phyloP scores from a whole-genome alignment of 2,329 filamentous ascomycete genomes.

The Arthrobotrys sinensis region DNA sequence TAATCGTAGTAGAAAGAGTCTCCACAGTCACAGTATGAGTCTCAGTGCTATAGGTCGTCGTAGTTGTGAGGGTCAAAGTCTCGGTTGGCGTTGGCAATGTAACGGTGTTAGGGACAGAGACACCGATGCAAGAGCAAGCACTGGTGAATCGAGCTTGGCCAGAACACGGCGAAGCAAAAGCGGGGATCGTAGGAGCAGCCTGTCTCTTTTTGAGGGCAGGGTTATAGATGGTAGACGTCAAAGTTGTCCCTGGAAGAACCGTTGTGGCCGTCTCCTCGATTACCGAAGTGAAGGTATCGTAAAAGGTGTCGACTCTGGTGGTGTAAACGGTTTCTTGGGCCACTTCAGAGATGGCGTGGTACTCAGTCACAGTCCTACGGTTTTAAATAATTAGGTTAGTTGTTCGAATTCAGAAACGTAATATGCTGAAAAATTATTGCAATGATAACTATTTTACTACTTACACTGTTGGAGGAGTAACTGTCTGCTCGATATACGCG shows the following conservation, averaged over 20 bases:
- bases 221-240: conserved; percentile 3
- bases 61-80: conserved; percentile 3
- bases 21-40: not conserved
- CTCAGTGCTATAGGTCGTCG: conserved; percentile 17
- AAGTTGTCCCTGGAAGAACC: not conserved
- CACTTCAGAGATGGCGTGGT: not conserved
- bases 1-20: conserved; percentile 6
- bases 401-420: too few relatives aligned
- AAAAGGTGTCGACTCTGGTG: conserved; percentile 6
- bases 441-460: not conserved
- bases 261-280: conserved; percentile 3
- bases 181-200: conserved; percentile 48
- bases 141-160: conserved; percentile 62
- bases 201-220: conserved; percentile 41
- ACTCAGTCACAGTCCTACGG: conserved; percentile 11
- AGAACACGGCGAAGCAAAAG: conserved; percentile 64
- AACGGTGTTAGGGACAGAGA: conserved; percentile 1
- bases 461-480: conserved; percentile 22
- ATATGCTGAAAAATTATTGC: too few relatives aligned
- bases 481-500: conserved; percentile 9
- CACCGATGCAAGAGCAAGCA: conserved; percentile 65
- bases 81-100: conserved; percentile 5
- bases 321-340: conserved; percentile 1
- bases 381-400: not conserved
- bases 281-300: conserved; percentile 17